Conservation (phyloP, 2,329 filamentous ascomycete species). For the Aspergillus latus region DNA sequence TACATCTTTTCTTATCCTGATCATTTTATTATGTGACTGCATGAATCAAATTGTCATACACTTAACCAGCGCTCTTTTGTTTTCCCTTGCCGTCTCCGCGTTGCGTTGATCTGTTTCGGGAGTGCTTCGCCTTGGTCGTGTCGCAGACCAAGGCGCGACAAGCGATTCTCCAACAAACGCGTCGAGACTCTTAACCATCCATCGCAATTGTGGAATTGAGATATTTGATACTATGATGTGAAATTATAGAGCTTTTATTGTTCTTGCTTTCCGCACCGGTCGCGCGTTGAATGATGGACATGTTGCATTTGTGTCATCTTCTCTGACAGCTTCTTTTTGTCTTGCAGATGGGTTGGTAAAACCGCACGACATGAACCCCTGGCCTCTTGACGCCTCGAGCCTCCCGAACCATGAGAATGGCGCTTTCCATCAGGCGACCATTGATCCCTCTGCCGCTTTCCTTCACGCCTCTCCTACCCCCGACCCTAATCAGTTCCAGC, state of each 20-base stretch:
- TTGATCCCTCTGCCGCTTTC: conserved; percentile 51
- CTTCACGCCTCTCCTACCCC: conserved; percentile 47
- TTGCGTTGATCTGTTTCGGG: conserved; percentile 22
- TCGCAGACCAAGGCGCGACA: conserved; percentile 28
- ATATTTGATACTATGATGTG: background rate
- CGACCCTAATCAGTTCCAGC: conserved; percentile 55
- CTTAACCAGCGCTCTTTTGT: conserved; percentile 8
- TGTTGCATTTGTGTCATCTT: conserved; percentile 16
- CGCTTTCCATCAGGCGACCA: conserved; percentile 46
- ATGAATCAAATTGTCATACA: background rate
- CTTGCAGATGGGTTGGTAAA: conserved; percentile 49
- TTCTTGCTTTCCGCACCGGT: conserved; percentile 25
- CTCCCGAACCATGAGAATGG: conserved; percentile 52
- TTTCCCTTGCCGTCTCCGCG: conserved; percentile 11
- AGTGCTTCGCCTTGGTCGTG: conserved; percentile 23
- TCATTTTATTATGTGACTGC: background rate
- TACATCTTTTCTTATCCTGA: conserved; percentile 24
- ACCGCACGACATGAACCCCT: conserved; percentile 53
- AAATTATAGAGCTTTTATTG: conserved; percentile 9
- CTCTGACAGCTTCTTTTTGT: conserved; percentile 27
- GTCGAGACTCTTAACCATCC: conserved; percentile 21
- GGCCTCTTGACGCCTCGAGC: conserved; percentile 50
- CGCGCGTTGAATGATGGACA: conserved; percentile 23
- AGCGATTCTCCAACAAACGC: conserved; percentile 25
- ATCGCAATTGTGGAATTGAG: conserved; percentile 12